These are phyloP conservation scores for Quercus mongolica DNA, from an alignment of 306 rosid genomes.

Conservation along the genomic window DNA sequence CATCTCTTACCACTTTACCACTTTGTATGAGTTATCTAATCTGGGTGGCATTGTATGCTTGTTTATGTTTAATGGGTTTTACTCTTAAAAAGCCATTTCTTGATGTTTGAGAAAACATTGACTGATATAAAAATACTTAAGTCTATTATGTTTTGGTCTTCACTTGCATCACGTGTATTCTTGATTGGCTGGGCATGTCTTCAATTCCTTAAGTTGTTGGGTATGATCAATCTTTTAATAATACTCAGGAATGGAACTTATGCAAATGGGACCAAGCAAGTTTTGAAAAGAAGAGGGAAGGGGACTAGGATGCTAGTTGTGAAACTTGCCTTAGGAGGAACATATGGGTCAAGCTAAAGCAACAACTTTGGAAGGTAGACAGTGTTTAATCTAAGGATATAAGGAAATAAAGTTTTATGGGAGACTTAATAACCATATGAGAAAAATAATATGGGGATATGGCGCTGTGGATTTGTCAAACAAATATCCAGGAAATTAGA, in stretches of 20 bases:
- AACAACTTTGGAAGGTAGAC: not conserved
- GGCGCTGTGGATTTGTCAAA: not conserved
- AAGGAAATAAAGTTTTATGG: not conserved
- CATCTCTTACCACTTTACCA: not conserved
- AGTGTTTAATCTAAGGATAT: not conserved
- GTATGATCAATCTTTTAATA: not conserved
- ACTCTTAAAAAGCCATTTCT: not conserved
- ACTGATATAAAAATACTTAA: not conserved
- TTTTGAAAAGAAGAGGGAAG: not conserved
- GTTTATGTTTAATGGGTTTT: not conserved
- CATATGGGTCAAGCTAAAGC: not conserved
- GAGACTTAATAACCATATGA: not conserved
- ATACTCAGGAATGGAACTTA: not conserved
- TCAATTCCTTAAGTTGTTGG: not conserved
- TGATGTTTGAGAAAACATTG: not conserved
- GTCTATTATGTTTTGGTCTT: not conserved
- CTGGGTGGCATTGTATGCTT: not conserved
- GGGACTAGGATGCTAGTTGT: not conserved
- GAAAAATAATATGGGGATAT: not conserved
- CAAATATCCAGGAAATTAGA: not conserved
- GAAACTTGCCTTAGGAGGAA: not conserved
- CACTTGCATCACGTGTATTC: not conserved
- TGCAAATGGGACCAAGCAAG: not conserved
- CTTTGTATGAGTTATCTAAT: not conserved
- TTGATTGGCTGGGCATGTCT: not conserved